phyloP scores from a whole-genome alignment of 345 rosid species.

The Sonneratia caseolaris region DNA sequence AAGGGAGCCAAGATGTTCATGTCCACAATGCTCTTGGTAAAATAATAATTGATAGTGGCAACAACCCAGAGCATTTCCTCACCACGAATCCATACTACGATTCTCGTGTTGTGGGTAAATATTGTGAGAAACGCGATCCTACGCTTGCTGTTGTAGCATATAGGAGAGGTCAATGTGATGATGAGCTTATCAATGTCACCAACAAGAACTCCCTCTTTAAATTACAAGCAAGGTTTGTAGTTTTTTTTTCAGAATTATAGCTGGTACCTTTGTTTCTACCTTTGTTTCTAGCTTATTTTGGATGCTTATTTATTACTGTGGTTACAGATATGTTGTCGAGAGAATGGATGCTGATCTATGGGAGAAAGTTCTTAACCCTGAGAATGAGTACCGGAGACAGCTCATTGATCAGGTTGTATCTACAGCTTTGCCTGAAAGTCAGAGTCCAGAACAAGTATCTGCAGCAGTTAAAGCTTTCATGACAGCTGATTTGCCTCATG shows the following conservation, averaged over 20 bases:
- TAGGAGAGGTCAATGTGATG: conserved; percentile 95
- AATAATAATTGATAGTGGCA: conserved; percentile 96
- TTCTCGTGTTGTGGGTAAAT: conserved; percentile 93
- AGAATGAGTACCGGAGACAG: conserved; percentile 78
- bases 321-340: conserved; percentile 87
- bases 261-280: conserved; percentile 8
- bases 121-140: conserved; percentile 99
- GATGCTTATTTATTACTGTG: conserved; percentile 7
- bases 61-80: conserved; percentile 97
- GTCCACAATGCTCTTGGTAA: conserved; percentile 99
- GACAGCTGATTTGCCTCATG: conserved; percentile 46
- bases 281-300: conserved; percentile 17
- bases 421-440: conserved; percentile 68
- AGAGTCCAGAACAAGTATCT: conserved; percentile 48
- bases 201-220: conserved; percentile 94
- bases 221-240: conserved; percentile 85
- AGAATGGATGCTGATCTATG: conserved; percentile 98
- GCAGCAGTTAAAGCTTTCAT: conserved; percentile 47
- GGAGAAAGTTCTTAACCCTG: conserved; percentile 92
- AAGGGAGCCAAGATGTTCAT: conserved; percentile 99
- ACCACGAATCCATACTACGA: conserved; percentile 99
- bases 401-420: conserved; percentile 97
- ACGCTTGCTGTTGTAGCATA: conserved; percentile 97
- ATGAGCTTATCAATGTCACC: conserved; percentile 92
- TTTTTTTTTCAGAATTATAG: conserved; percentile 1